Conservation (phyloP, 345 rosid genomes). For the Eucalyptus curtisii region DNA sequence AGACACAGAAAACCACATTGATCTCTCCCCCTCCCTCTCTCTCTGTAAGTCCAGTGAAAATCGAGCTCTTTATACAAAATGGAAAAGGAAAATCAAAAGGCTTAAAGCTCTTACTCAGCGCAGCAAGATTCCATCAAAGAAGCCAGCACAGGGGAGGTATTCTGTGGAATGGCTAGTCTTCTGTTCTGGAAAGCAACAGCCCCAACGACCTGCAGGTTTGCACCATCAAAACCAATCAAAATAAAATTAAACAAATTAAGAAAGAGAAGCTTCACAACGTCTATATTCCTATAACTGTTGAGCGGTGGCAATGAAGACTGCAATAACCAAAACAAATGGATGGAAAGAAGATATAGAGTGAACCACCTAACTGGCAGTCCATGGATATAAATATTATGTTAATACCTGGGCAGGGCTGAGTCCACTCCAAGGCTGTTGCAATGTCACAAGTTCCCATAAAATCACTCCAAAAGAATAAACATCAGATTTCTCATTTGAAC, state of each 20-base stretch:
- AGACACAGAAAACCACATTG: neutral
- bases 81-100: neutral
- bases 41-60: neutral
- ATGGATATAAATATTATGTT: neutral
- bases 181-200: conserved; percentile 99
- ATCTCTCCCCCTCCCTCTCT: neutral
- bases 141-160: conserved; percentile 58
- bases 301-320: neutral
- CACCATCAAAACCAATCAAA: neutral
- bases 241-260: neutral
- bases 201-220: conserved; percentile 67
- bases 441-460: conserved; percentile 80
- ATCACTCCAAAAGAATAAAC: conserved; percentile 90
- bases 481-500: conserved; percentile 94
- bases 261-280: neutral
- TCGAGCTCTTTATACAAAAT: neutral
- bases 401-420: conserved; percentile 90
- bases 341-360: neutral
- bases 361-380: neutral
- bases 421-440: conserved; percentile 96
- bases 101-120: conserved; percentile 50
- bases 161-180: conserved; percentile 65
- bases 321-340: neutral
- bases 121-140: conserved; percentile 97
- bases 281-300: neutral